These are phyloP conservation scores for Aspergillus bridgeri DNA, from an alignment of 495 filamentous ascomycete species.

Conservation along the genomic window DNA sequence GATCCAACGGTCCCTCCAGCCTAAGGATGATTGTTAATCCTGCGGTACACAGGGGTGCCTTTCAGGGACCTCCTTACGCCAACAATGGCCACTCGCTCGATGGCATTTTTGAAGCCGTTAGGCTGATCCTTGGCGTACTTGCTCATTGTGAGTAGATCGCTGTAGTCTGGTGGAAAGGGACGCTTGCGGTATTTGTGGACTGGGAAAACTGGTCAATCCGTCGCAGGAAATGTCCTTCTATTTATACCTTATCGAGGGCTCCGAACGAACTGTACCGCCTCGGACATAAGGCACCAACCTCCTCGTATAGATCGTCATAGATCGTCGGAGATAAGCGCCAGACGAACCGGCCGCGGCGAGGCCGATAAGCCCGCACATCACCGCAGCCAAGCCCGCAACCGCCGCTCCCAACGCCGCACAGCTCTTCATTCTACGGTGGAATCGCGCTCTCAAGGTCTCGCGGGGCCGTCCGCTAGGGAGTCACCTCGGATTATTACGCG, in stretches of 20 bases:
- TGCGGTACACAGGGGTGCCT: conserved; percentile 1
- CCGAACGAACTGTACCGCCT: conserved; percentile 5
- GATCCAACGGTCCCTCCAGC: conserved; percentile 59
- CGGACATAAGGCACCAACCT: not conserved
- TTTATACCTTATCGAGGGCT: conserved; percentile 18
- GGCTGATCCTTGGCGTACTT: conserved; percentile 36
- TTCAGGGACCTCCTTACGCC: conserved; percentile 33
- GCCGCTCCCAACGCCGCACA: too few relatives aligned
- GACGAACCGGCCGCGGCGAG: too few relatives aligned
- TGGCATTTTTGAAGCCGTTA: conserved; percentile 36
- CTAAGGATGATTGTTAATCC: conserved; percentile 32
- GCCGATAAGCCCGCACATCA: conserved; percentile 23
- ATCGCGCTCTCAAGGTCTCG: too few relatives aligned
- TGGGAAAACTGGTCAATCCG: conserved; percentile 6
- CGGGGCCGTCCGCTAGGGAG: too few relatives aligned
- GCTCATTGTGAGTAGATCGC: conserved; percentile 1
- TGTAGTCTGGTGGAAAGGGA: conserved; percentile 5
- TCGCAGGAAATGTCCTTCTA: conserved; percentile 11
- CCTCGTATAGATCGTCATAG: too few relatives aligned
- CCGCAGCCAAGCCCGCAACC: too few relatives aligned
- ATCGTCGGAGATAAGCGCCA: too few relatives aligned
- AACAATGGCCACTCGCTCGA: conserved; percentile 48
- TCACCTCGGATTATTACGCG: too few relatives aligned
- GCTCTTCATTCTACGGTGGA: too few relatives aligned
- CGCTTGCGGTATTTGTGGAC: conserved; percentile 3